A percentile compares a stretch with the other conserved stretches of the same genome.
phyloP scores from a whole-genome alignment of 176 grass and related monocot species.

The Hyparrhenia diplandra region DNA sequence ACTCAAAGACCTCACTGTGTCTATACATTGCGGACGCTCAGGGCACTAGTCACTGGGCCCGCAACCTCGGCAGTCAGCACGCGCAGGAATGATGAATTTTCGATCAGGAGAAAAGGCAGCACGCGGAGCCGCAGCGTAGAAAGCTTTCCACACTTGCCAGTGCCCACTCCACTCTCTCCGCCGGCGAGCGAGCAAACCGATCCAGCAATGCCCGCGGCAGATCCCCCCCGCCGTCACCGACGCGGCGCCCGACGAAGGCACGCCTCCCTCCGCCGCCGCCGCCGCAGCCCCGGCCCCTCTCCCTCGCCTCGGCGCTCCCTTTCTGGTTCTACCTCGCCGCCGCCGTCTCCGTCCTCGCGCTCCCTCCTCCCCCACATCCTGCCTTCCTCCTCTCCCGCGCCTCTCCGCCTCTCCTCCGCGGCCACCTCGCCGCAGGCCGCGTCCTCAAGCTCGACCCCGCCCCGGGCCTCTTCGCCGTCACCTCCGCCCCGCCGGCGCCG shows the following conservation, averaged over 20 bases:
- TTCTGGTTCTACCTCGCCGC: constrained; percentile 86
- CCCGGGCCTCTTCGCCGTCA: constrained; percentile 42
- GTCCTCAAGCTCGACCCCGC: constrained; percentile 44
- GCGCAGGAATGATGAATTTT: too few species aligned
- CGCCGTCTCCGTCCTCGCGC: constrained; percentile 49
- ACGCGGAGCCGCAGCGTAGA: too few species aligned
- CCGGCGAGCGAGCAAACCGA: constrained; percentile 3
- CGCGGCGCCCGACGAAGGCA: neutral
- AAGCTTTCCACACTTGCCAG: constrained; percentile 11
- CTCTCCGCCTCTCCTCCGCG: constrained; percentile 28
- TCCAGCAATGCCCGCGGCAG: constrained; percentile 13
- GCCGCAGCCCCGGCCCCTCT: neutral
- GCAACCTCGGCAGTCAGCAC: too few species aligned
- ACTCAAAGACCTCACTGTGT: too few species aligned
- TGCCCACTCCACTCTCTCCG: neutral
- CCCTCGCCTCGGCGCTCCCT: constrained; percentile 33
- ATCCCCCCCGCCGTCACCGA: neutral
- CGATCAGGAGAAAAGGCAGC: too few species aligned
- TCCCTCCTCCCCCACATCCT: constrained; percentile 47
- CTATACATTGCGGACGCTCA: too few species aligned
- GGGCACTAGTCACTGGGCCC: too few species aligned
- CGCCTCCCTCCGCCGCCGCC: neutral
- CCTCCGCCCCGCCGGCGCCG: constrained; percentile 21
- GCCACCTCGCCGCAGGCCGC: constrained; percentile 47
- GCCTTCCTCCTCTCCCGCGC: constrained; percentile 9